These are phyloP conservation scores for Margaritispora aquatica DNA, from an alignment of 495 filamentous ascomycete species.

Conservation along the genomic window DNA sequence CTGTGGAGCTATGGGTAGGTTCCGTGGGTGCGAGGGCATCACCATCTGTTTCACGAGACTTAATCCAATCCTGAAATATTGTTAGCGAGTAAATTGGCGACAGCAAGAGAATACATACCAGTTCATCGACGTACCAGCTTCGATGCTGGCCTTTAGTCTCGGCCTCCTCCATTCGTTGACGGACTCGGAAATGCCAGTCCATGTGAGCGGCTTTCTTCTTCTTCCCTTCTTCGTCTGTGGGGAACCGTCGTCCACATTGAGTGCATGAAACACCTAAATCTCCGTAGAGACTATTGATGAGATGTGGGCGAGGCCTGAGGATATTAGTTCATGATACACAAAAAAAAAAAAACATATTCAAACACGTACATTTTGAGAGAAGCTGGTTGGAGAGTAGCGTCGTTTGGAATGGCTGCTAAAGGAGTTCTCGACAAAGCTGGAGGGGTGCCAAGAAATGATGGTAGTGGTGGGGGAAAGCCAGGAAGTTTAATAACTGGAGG, in stretches of 20 bases:
- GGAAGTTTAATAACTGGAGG: not conserved
- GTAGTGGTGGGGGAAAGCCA: slow-evolving; percentile 5
- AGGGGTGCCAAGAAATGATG: slow-evolving; percentile 19
- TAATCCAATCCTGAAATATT: slow-evolving; percentile 75
- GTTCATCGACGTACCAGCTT: slow-evolving; percentile 89
- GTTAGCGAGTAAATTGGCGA: slow-evolving; percentile 18
- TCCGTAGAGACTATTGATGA: slow-evolving; percentile 70
- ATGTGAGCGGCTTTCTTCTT: slow-evolving; percentile 86
- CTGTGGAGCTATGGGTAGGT: slow-evolving; percentile 28
- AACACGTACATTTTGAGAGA: slow-evolving; percentile 71
- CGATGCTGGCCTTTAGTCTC: slow-evolving; percentile 78
- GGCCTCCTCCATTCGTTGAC: slow-evolving; percentile 78
- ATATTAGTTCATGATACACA: slow-evolving; percentile 22
- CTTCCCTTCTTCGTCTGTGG: slow-evolving; percentile 66
- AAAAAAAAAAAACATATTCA: slow-evolving; percentile 21
- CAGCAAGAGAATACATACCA: slow-evolving; percentile 54
- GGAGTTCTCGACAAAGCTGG: slow-evolving; percentile 14
- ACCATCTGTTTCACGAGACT: slow-evolving; percentile 70
- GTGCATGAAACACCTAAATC: slow-evolving; percentile 76
- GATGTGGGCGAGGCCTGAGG: slow-evolving; percentile 62
- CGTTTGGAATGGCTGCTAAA: slow-evolving; percentile 39
- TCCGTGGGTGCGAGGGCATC: slow-evolving; percentile 27
- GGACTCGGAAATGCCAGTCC: slow-evolving; percentile 96
- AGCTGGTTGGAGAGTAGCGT: slow-evolving; percentile 61
- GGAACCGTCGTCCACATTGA: slow-evolving; percentile 86